phyloP scores from a whole-genome alignment of 2,329 filamentous ascomycete species.

The Metarhizium anisopliae region DNA sequence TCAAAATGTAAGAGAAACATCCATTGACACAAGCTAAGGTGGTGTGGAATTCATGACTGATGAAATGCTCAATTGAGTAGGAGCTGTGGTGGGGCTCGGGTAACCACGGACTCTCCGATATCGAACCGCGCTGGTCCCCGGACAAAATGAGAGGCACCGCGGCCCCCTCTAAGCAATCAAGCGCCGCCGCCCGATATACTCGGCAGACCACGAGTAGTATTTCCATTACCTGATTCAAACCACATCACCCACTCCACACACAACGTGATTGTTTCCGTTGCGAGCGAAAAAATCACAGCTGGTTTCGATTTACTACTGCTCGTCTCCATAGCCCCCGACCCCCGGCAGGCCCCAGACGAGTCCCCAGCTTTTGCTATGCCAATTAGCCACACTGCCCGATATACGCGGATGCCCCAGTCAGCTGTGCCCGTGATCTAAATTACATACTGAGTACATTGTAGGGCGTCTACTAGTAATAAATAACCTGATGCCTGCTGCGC shows the following conservation, averaged over 20 bases:
- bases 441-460: neutral
- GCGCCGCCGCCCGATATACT: neutral
- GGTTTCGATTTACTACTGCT: too few species aligned
- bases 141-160: neutral
- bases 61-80: slow-evolving; percentile 9
- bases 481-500: neutral
- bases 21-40: neutral
- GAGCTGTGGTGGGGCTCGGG: slow-evolving; percentile 16
- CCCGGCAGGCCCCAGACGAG: too few species aligned
- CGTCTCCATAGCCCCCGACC: too few species aligned
- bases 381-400: neutral
- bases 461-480: neutral
- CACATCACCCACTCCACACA: neutral
- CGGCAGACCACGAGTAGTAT: neutral
- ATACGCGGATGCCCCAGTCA: neutral
- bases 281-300: too few species aligned
- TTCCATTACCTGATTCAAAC: neutral
- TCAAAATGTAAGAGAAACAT: neutral
- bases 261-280: too few species aligned
- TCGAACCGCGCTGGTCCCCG: slow-evolving; percentile 3
- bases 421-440: neutral
- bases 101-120: slow-evolving; percentile 18
- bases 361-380: too few species aligned
- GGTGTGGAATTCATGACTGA: slow-evolving; percentile 7
- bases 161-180: too few species aligned